These are phyloP conservation scores for Chaetomium sp. DNA, from an alignment of 2,329 filamentous ascomycete genomes.

Conservation along the genomic window DNA sequence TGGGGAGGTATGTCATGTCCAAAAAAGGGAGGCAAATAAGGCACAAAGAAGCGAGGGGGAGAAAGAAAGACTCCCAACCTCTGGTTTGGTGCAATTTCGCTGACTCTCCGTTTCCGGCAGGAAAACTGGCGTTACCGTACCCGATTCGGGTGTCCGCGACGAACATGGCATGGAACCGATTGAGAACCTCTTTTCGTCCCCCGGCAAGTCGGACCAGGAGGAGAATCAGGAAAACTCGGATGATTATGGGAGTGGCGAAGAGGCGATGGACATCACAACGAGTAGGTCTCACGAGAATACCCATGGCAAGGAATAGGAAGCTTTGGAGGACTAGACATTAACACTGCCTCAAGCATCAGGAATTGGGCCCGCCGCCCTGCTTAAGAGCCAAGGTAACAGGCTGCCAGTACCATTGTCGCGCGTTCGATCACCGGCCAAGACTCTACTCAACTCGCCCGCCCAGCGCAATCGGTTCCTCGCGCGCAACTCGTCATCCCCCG, in stretches of 20 bases:
- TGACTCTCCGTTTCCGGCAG: constrained; percentile 39
- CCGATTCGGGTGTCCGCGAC: constrained; percentile 74
- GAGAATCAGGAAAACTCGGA: constrained; percentile 19
- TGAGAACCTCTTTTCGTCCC: constrained; percentile 83
- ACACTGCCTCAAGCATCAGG: constrained; percentile 37
- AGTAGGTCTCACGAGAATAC: constrained; percentile 17
- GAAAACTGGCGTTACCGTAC: constrained; percentile 80
- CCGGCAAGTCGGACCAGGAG: constrained; percentile 37
- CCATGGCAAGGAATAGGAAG: neutral
- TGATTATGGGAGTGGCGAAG: constrained; percentile 31
- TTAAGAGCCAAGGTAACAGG: constrained; percentile 46
- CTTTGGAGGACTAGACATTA: constrained; percentile 15
- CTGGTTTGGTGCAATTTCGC: neutral
- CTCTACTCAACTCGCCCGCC: constrained; percentile 53
- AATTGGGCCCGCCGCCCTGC: constrained; percentile 35
- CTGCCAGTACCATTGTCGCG: constrained; percentile 38
- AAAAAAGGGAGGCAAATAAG: neutral
- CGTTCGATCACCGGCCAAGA: constrained; percentile 57
- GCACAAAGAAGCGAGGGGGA: neutral
- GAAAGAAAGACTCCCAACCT: too few relatives aligned
- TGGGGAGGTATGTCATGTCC: constrained; percentile 39
- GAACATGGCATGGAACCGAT: constrained; percentile 88
- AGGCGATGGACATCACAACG: constrained; percentile 47
- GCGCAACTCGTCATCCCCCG: constrained; percentile 43
- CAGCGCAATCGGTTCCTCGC: constrained; percentile 53